phyloP scores from a whole-genome alignment of 1,284 basidiomycete species.

The Bondarzewia mesenterica region DNA sequence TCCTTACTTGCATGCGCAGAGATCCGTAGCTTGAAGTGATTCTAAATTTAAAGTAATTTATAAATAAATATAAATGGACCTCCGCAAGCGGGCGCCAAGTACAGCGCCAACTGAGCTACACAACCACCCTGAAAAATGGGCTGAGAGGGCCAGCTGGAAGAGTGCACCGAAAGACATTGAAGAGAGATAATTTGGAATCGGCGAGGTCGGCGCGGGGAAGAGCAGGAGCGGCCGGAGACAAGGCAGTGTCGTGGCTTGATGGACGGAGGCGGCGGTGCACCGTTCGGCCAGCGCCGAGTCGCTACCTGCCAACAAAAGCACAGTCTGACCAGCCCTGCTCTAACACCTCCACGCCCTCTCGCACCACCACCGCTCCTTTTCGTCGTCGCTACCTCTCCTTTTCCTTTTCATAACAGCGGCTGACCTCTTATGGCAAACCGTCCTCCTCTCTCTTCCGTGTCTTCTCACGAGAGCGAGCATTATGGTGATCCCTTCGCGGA shows the following conservation, averaged over 20 bases:
- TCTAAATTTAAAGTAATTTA: too few relatives aligned
- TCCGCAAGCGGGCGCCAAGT: too few relatives aligned
- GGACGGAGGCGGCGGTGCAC: neutral
- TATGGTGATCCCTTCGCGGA: conserved; percentile 67
- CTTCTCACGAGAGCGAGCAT: conserved; percentile 22
- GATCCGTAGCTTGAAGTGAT: too few relatives aligned
- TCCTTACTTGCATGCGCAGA: too few relatives aligned
- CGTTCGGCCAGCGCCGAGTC: neutral
- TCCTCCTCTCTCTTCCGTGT: conserved; percentile 9
- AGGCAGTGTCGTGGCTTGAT: neutral
- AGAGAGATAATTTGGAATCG: too few relatives aligned
- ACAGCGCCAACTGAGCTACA: too few relatives aligned
- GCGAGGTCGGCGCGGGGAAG: too few relatives aligned
- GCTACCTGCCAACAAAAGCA: neutral
- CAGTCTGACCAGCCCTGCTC: too few relatives aligned
- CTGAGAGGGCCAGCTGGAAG: too few relatives aligned
- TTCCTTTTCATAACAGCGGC: neutral
- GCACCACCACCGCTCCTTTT: neutral
- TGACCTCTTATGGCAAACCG: conserved; percentile 11
- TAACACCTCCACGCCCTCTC: neutral
- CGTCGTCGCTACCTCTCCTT: neutral
- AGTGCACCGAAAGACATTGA: too few relatives aligned
- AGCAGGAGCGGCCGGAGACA: neutral
- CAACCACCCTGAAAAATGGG: too few relatives aligned
- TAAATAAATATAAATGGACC: too few relatives aligned